These are phyloP conservation scores for Calamus simplicifolius DNA, from an alignment of 176 grass and related monocot species.

Conservation along the genomic window DNA sequence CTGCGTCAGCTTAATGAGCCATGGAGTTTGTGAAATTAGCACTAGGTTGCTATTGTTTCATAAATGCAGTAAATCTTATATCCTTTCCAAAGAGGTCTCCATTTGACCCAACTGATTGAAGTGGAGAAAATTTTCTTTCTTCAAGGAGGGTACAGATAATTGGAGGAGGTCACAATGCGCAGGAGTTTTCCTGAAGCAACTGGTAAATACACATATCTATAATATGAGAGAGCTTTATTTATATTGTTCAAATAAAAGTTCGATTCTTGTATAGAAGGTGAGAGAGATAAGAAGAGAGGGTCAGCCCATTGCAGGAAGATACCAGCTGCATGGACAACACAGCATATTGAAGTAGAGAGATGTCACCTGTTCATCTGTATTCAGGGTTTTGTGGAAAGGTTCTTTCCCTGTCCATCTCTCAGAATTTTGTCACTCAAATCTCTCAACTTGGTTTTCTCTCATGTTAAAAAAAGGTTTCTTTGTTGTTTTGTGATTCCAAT, in stretches of 20 bases:
- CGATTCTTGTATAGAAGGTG: constrained; percentile 51
- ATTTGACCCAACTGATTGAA: not conserved
- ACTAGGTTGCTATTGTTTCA: constrained; percentile 30
- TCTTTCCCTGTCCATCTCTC: no score
- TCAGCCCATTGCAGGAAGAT: no score
- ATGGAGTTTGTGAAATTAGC: constrained; percentile 30
- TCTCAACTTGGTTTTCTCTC: no score
- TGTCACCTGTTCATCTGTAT: no score
- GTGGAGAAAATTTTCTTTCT: not conserved
- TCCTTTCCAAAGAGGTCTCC: not conserved
- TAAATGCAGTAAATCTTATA: not conserved
- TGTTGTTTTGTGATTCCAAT: no score
- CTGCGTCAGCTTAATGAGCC: constrained; percentile 32
- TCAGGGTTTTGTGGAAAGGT: no score
- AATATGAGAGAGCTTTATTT: constrained; percentile 22
- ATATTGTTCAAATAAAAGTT: constrained; percentile 33
- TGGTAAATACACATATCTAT: constrained; percentile 51
- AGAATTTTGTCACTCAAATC: no score
- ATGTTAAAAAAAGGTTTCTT: no score
- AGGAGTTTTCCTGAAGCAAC: constrained; percentile 12
- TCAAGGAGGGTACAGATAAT: not conserved
- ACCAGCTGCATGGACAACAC: no score
- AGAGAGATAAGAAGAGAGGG: not conserved
- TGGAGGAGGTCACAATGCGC: not conserved
- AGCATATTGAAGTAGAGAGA: no score